Percentiles rank a stretch among this genome's conserved stretches.
phyloP scores from a whole-genome alignment of 768 basidiomycete species.

The Terana coerulea region DNA sequence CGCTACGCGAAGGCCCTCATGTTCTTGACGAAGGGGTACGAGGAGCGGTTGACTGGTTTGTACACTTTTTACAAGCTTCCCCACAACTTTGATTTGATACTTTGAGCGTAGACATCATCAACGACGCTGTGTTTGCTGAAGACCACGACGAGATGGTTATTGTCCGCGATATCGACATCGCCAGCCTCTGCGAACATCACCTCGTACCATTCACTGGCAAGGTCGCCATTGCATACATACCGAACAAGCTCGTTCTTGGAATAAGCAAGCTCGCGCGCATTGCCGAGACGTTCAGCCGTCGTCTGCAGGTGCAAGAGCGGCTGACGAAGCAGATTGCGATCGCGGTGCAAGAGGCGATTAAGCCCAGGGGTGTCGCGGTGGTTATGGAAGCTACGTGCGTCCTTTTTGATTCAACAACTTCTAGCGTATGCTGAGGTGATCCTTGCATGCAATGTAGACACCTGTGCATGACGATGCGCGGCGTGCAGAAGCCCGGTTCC shows the following conservation, averaged over 20 bases:
- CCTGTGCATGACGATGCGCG: slow-evolving; percentile 99
- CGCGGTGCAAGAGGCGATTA: slow-evolving; percentile 97
- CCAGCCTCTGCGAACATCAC: slow-evolving; percentile 97
- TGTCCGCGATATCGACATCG: slow-evolving; percentile 95
- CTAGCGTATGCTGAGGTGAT: slow-evolving; percentile 7
- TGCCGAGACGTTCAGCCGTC: slow-evolving; percentile 93
- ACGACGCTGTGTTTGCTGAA: slow-evolving; percentile 97
- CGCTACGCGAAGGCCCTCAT: slow-evolving; percentile 95
- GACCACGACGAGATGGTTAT: slow-evolving; percentile 99
- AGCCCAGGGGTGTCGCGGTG: slow-evolving; percentile 95
- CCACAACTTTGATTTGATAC: background rate
- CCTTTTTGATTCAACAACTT: slow-evolving; percentile 5
- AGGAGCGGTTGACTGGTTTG: slow-evolving; percentile 86
- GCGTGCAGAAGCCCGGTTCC: slow-evolving; percentile 97
- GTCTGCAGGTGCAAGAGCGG: slow-evolving; percentile 96
- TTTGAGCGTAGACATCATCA: slow-evolving; percentile 77
- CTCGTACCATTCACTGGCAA: slow-evolving; percentile 97
- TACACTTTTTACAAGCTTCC: slow-evolving; percentile 14
- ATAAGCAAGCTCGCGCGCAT: slow-evolving; percentile 96
- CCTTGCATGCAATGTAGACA: slow-evolving; percentile 49
- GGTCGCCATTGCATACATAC: slow-evolving; percentile 98
- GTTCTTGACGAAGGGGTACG: slow-evolving; percentile 99
- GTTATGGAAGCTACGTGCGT: slow-evolving; percentile 98
- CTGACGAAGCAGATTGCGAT: slow-evolving; percentile 97
- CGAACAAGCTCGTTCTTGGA: slow-evolving; percentile 90